Percentiles rank a stretch among this genome's conserved stretches.
Conservation (phyloP, 2,329 filamentous ascomycete genomes). For the Trichophyton schoenleinii region DNA sequence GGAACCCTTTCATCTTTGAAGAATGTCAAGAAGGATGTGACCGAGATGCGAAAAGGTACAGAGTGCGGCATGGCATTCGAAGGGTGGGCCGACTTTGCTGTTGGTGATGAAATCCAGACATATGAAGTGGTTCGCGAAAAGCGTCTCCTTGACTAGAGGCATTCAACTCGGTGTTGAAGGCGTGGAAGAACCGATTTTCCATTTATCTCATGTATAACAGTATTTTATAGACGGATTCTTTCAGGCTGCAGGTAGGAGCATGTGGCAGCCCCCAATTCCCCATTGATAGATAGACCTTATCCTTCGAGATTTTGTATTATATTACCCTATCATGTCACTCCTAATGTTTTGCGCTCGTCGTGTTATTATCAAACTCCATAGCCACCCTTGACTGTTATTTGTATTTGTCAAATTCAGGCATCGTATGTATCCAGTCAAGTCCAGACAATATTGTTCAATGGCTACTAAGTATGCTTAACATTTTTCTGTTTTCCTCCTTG, state of each 20-base stretch:
- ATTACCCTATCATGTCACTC: not conserved
- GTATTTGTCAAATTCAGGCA: too few species aligned
- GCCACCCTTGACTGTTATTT: too few species aligned
- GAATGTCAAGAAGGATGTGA: slow-evolving; percentile 82
- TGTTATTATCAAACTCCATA: not conserved
- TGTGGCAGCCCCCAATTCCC: not conserved
- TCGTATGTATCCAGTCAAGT: too few species aligned
- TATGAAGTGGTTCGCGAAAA: slow-evolving; percentile 70
- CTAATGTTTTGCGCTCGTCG: not conserved
- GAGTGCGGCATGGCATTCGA: slow-evolving; percentile 87
- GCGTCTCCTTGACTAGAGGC: slow-evolving; percentile 30
- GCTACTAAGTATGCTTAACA: not conserved
- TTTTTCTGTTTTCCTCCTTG: not conserved
- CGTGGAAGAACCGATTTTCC: not conserved
- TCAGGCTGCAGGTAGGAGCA: not conserved
- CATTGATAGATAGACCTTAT: not conserved
- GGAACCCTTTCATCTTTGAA: slow-evolving; percentile 71
- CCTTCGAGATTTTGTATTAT: not conserved
- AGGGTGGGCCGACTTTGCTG: slow-evolving; percentile 61
- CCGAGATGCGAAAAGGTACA: slow-evolving; percentile 79
- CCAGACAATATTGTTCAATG: too few species aligned
- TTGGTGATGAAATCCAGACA: slow-evolving; percentile 76
- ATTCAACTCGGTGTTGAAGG: slow-evolving; percentile 14
- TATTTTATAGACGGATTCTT: not conserved
- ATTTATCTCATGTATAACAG: not conserved